These are phyloP conservation scores for Yamadazyma laniorum DNA, from an alignment of 805 yeast species.

Conservation along the genomic window DNA sequence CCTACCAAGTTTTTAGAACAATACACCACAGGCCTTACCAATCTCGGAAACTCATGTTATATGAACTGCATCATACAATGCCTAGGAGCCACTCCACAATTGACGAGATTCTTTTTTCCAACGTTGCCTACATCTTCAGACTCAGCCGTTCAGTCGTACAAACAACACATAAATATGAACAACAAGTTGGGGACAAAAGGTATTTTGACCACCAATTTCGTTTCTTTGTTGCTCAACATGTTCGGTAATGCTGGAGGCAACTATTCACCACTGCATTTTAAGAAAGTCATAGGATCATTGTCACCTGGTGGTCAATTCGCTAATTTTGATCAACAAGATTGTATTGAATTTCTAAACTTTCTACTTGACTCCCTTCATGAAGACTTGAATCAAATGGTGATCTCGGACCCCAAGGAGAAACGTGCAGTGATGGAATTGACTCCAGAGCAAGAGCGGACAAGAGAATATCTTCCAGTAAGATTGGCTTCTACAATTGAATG, in stretches of 20 bases:
- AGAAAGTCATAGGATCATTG: constrained; percentile 63
- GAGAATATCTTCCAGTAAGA: constrained; percentile 74
- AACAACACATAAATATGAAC: constrained; percentile 64
- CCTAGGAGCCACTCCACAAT: constrained; percentile 65
- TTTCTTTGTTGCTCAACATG: constrained; percentile 56
- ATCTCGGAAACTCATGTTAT: constrained; percentile 89
- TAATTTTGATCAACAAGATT: constrained; percentile 77
- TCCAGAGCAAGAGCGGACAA: constrained; percentile 61
- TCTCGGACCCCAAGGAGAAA: constrained; percentile 29
- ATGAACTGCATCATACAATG: constrained; percentile 92
- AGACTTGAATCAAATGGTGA: constrained; percentile 68
- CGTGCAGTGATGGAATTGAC: constrained; percentile 45
- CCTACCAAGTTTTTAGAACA: constrained; percentile 24
- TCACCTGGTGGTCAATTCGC: constrained; percentile 59
- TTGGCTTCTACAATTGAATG: constrained; percentile 87
- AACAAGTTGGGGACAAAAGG: constrained; percentile 83
- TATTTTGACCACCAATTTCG: constrained; percentile 66
- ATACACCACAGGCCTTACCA: constrained; percentile 68
- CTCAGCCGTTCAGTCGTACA: constrained; percentile 46
- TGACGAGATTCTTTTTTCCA: constrained; percentile 59
- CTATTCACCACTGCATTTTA: constrained; percentile 63
- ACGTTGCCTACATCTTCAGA: constrained; percentile 11
- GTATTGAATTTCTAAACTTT: constrained; percentile 77
- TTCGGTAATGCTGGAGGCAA: constrained; percentile 44
- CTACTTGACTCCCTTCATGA: constrained; percentile 77